These are phyloP conservation scores for Fomitopsis palustris DNA, from an alignment of 1,284 basidiomycete species.

Conservation along the genomic window DNA sequence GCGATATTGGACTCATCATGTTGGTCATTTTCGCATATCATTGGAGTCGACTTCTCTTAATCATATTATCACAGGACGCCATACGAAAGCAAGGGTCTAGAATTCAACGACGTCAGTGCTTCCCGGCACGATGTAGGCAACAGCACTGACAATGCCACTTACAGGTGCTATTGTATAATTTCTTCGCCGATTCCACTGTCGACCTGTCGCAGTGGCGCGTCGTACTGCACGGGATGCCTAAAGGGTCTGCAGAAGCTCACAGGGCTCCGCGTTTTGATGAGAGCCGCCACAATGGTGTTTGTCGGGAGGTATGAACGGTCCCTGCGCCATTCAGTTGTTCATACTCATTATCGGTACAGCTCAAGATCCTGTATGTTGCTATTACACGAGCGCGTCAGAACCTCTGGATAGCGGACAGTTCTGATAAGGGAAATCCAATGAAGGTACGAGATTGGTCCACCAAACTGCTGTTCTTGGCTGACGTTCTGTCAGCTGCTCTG, in stretches of 20 bases:
- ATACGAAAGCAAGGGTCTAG: conserved; percentile 72
- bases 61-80: conserved; percentile 45
- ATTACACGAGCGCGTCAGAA: conserved; percentile 66
- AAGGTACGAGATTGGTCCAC: conserved; percentile 34
- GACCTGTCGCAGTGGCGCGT: conserved; percentile 55
- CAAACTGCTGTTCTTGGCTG: background rate
- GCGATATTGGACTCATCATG: conserved; percentile 62
- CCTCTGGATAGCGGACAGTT: conserved; percentile 64
- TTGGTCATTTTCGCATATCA: conserved; percentile 26
- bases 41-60: background rate
- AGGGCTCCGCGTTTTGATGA: conserved; percentile 50
- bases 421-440: conserved; percentile 54
- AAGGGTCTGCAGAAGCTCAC: conserved; percentile 17
- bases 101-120: conserved; percentile 61
- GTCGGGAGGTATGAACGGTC: conserved; percentile 46
- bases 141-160: background rate
- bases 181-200: conserved; percentile 61
- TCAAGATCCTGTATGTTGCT: conserved; percentile 69
- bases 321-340: background rate
- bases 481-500: conserved; percentile 43
- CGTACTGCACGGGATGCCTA: conserved; percentile 42
- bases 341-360: conserved; percentile 29
- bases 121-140: background rate
- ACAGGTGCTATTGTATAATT: conserved; percentile 69
- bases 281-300: conserved; percentile 52